Percentiles rank a stretch among this genome's conserved stretches.
phyloP scores from a whole-genome alignment of 768 basidiomycete genomes.

The Krasilnikovozyma curviuscula region DNA sequence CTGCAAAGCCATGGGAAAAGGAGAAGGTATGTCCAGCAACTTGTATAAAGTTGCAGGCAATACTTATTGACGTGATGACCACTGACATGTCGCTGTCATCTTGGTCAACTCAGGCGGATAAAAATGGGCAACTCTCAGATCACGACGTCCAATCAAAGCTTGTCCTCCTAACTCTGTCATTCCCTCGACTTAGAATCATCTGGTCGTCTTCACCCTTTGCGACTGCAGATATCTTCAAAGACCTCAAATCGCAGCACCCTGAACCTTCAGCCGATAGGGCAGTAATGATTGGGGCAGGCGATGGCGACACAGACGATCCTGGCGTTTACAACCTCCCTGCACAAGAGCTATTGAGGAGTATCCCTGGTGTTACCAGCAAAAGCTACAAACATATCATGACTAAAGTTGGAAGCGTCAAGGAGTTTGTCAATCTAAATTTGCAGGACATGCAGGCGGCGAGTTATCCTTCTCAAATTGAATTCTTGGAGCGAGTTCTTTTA shows the following conservation, averaged over 20 bases:
- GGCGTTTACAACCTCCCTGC: background rate
- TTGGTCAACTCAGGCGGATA: too few species aligned
- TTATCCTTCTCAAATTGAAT: background rate
- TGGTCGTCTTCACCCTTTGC: slow-evolving; percentile 95
- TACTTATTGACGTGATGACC: too few species aligned
- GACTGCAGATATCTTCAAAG: slow-evolving; percentile 76
- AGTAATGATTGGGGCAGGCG: slow-evolving; percentile 60
- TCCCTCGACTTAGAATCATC: slow-evolving; percentile 80
- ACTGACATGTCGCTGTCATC: too few species aligned
- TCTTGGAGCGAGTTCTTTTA: background rate
- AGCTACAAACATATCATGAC: slow-evolving; percentile 8
- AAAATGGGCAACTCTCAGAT: too few species aligned
- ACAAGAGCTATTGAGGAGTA: slow-evolving; percentile 1
- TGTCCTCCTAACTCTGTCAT: slow-evolving; percentile 67
- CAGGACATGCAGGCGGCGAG: slow-evolving; percentile 2
- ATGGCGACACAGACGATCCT: slow-evolving; percentile 34
- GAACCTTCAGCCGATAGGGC: slow-evolving; percentile 68
- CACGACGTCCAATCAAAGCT: slow-evolving; percentile 68
- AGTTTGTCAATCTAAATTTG: slow-evolving; percentile 1
- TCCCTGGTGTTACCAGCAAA: slow-evolving; percentile 5
- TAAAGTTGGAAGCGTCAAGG: slow-evolving; percentile 3
- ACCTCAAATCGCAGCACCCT: slow-evolving; percentile 57
- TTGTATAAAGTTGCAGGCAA: too few species aligned
- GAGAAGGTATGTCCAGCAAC: too few species aligned
- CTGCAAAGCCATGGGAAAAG: too few species aligned